Evolutionary conservation across 2,329 filamentous ascomycete genomes (phyloP), one percentile per base, ranked within the genome.

Genomic region (Scytalidium lignicola): DNA sequence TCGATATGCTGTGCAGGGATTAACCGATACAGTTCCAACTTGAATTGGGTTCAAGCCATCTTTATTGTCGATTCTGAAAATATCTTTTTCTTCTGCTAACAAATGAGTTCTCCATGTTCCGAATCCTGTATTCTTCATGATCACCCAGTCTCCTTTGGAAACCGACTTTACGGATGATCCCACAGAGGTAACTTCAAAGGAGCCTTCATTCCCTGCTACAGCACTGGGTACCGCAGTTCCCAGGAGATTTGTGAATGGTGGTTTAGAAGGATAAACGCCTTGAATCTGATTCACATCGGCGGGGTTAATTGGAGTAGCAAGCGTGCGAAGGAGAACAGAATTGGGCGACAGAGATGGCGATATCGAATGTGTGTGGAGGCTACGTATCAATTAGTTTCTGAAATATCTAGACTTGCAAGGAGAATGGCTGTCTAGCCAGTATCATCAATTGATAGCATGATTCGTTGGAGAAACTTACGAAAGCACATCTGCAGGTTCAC

Each of bases 271-370:
- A 72, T 99, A 99, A 3, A 92, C 90, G 57, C 93, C 93, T 74
- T 99, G 93, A 62, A 99, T 88, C 62, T 92, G 92, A 75, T 99
- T 99, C 69, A 99, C 88, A 71, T 99, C 93, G 63, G 93, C 91
- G 20, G 93, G 93, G 73, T 99, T 99, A 68, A 99, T 89, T 50
- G 93, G 90, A 1, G 90, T 83, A 26, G 91, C 88, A 61, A 99
- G 88, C 61, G 93, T 85, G 67, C 90, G 89, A 52, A 99, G 75
- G 48, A 92, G 90, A 58, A 95, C 72, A 55, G 79, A 73, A 48
- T 79, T 72, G 28, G 74, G 66, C 43, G 88, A 85, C 55, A 90
- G 79, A 3, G 81, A 78, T 2, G 87, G 86, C 3, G 85, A 85
- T 63, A 92, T 89, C 57, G 86, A 89, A 71, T 90, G 83, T 1